Evolutionary conservation across 2,329 filamentous ascomycete genomes (phyloP).

Genomic region (Trichocomaceae sp.): DNA sequence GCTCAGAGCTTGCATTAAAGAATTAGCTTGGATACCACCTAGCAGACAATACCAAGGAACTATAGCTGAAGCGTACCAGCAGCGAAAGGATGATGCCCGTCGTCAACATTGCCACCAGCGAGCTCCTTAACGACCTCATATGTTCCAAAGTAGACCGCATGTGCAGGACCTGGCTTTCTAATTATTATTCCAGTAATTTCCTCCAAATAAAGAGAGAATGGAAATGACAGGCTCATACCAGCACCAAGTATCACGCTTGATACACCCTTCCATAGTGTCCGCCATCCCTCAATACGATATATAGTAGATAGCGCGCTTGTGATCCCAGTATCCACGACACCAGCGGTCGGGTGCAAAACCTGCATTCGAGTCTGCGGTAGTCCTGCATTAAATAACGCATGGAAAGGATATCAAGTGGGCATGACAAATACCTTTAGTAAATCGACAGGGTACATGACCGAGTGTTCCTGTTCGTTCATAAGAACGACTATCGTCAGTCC

Average conservation of each 20-base stretch:
- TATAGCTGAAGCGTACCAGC: conserved; percentile 64
- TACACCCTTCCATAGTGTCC: conserved; percentile 92
- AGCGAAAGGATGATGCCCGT: conserved; percentile 85
- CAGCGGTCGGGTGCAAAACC: conserved; percentile 75
- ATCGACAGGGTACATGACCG: conserved; percentile 98
- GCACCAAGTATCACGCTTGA: conserved; percentile 94
- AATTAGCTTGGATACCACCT: no score
- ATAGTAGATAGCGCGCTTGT: conserved; percentile 91
- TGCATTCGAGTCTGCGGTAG: conserved; percentile 99
- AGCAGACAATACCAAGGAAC: no score
- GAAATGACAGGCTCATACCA: no score
- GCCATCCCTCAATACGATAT: conserved; percentile 77
- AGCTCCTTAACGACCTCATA: conserved; percentile 96
- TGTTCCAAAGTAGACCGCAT: conserved; percentile 96
- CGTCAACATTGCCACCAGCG: conserved; percentile 87
- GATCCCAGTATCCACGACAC: conserved; percentile 79
- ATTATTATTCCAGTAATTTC: no score
- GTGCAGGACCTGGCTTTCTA: no score
- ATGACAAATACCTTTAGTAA: conserved; percentile 92
- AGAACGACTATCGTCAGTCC: no score
- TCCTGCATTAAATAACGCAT: no score
- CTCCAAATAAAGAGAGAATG: no score
- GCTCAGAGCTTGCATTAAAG: conserved; percentile 61
- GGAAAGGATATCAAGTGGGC: no score
- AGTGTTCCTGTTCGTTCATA: conserved; percentile 98